Conservation (phyloP, 768 basidiomycete genomes). For the Auricularia sp. region DNA sequence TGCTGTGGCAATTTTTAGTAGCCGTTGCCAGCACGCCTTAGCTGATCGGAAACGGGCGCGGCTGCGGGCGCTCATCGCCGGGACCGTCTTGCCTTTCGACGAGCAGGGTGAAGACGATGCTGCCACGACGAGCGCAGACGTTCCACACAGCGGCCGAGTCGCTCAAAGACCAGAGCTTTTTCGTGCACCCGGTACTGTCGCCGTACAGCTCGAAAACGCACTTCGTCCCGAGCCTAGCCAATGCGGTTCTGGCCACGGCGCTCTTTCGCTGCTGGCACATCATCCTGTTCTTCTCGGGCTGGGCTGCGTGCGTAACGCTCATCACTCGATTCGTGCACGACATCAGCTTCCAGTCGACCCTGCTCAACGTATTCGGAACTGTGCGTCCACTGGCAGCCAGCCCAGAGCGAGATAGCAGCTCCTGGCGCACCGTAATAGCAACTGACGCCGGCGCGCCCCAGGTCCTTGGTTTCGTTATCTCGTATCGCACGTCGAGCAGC, state of each 20-base stretch:
- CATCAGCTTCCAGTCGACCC: slow-evolving; percentile 37
- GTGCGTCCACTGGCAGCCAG: not conserved
- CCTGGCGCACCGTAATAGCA: slow-evolving; percentile 20
- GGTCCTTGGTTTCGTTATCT: slow-evolving; percentile 61
- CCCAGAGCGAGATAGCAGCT: not conserved
- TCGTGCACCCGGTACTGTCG: slow-evolving; percentile 1
- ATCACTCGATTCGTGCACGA: slow-evolving; percentile 36
- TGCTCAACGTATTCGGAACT: slow-evolving; percentile 55
- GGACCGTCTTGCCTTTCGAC: not conserved
- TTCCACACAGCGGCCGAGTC: slow-evolving; percentile 1
- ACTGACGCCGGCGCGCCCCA: slow-evolving; percentile 35
- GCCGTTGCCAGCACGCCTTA: not conserved
- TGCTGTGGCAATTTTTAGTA: too few relatives aligned
- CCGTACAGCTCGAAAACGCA: slow-evolving; percentile 1
- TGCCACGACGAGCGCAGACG: not conserved
- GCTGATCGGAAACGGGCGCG: not conserved
- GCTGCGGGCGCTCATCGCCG: not conserved
- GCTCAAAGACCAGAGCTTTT: not conserved
- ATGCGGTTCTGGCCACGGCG: slow-evolving; percentile 20
- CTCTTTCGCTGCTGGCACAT: slow-evolving; percentile 57
- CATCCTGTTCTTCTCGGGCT: slow-evolving; percentile 51
- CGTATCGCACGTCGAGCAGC: slow-evolving; percentile 56
- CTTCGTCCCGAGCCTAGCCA: not conserved
- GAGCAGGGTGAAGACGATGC: not conserved
- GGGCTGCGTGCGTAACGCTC: slow-evolving; percentile 48